phyloP scores from a whole-genome alignment of 2,329 filamentous ascomycete genomes.

The Furcasterigmium sp. region DNA sequence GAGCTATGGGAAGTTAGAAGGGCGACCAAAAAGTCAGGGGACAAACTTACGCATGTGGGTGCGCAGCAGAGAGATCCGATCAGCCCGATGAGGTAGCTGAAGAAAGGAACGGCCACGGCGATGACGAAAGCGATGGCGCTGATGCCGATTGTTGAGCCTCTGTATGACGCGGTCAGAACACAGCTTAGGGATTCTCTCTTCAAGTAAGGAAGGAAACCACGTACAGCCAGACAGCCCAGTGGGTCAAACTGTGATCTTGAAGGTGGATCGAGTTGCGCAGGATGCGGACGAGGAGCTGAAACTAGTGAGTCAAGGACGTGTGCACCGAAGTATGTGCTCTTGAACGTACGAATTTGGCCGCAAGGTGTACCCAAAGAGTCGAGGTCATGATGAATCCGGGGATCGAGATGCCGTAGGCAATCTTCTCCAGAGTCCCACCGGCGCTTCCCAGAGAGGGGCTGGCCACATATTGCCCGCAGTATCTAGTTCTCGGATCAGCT shows the following conservation, averaged over 20 bases:
- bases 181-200: no score
- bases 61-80: conserved; percentile 20
- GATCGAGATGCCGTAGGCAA: conserved; percentile 14
- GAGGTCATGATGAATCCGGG: conserved; percentile 15
- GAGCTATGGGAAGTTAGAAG: conserved; percentile 5
- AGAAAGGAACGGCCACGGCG: conserved; percentile 18
- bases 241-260: conserved; percentile 21
- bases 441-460: conserved; percentile 49
- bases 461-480: conserved; percentile 55
- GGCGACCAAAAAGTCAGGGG: no score
- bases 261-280: conserved; percentile 27
- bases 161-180: no score
- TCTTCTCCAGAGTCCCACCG: conserved; percentile 14
- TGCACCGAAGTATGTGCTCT: not conserved
- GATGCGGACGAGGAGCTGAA: conserved; percentile 25
- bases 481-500: not conserved
- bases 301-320: no score
- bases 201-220: no score
- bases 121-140: conserved; percentile 14
- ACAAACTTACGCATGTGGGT: conserved; percentile 18
- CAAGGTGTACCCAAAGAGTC: conserved; percentile 13
- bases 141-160: conserved; percentile 14
- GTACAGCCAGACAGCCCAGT: conserved; percentile 28
- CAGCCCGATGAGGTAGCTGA: conserved; percentile 18
- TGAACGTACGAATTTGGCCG: conserved; percentile 15